Conservation (phyloP, 1,284 basidiomycete species). For the Rhodotorula sp. region DNA sequence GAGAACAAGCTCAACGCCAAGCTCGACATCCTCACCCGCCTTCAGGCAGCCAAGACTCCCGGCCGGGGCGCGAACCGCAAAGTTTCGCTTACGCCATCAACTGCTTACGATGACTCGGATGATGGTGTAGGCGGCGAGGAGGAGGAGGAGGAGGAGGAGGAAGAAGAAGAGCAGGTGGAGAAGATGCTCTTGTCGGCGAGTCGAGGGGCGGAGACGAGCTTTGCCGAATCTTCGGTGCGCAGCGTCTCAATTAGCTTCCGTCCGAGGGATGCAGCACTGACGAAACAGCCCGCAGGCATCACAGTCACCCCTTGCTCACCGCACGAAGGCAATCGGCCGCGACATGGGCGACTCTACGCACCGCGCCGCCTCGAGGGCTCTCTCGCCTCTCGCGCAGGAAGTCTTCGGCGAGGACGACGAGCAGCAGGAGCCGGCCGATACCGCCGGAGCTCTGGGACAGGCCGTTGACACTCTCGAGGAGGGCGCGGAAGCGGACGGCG, state of each 20-base stretch:
- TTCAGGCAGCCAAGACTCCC: constrained; percentile 27
- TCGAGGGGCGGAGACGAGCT: neutral
- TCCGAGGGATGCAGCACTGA: no score
- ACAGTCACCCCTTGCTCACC: constrained; percentile 22
- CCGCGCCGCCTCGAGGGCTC: neutral
- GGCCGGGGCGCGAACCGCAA: neutral
- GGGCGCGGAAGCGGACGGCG: neutral
- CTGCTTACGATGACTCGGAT: constrained; percentile 31
- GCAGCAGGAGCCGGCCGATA: neutral
- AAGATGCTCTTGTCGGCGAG: constrained; percentile 3
- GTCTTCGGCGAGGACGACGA: neutral
- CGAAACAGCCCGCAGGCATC: neutral
- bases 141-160: neutral
- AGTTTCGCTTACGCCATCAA: constrained; percentile 12
- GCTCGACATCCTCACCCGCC: constrained; percentile 38
- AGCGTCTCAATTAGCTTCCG: no score
- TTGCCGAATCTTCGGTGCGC: neutral
- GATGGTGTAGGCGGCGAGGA: constrained; percentile 11
- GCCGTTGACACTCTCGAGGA: no score
- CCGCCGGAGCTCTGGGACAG: neutral
- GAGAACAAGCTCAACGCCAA: constrained; percentile 38
- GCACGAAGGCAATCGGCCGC: constrained; percentile 6
- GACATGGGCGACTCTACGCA: neutral
- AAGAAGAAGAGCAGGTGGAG: constrained; percentile 9
- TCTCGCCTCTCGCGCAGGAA: no score